Conservation (phyloP, 164 flowering plant species). For the Echeveria elegans region DNA sequence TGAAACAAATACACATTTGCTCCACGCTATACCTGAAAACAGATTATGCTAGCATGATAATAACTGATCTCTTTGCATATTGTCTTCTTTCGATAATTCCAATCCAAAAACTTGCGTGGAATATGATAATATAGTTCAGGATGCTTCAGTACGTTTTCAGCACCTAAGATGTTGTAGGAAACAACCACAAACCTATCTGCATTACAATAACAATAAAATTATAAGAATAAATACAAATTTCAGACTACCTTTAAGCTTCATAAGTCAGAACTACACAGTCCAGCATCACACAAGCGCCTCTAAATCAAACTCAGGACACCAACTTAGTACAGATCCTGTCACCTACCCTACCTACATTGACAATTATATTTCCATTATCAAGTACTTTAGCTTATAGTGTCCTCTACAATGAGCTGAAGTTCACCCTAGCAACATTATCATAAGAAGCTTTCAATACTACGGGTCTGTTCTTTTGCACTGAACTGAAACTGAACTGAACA, state of each 20-base stretch:
- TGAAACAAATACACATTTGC: neutral
- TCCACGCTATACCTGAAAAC: slow-evolving; percentile 61
- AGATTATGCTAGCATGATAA: slow-evolving; percentile 57
- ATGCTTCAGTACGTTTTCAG: slow-evolving; percentile 66
- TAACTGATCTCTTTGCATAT: slow-evolving; percentile 48
- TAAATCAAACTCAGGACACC: too few relatives aligned
- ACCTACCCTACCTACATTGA: too few relatives aligned
- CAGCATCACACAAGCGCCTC: neutral
- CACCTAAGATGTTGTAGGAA: slow-evolving; percentile 84
- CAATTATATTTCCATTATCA: too few relatives aligned
- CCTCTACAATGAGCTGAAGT: too few relatives aligned
- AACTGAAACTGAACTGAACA: too few relatives aligned
- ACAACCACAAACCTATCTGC: slow-evolving; percentile 60
- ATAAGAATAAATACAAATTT: neutral
- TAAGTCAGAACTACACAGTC: neutral
- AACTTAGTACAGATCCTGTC: too few relatives aligned
- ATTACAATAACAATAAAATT: neutral
- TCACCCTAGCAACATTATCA: too few relatives aligned
- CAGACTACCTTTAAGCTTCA: neutral
- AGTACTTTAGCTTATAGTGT: too few relatives aligned
- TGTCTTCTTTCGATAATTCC: slow-evolving; percentile 53
- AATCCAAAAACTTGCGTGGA: slow-evolving; percentile 35
- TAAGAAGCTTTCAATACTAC: too few relatives aligned
- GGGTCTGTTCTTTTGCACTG: too few relatives aligned
- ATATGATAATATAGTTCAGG: slow-evolving; percentile 47